phyloP scores from a whole-genome alignment of 805 yeast genomes.

The Jamesozyma jinghongensis region DNA sequence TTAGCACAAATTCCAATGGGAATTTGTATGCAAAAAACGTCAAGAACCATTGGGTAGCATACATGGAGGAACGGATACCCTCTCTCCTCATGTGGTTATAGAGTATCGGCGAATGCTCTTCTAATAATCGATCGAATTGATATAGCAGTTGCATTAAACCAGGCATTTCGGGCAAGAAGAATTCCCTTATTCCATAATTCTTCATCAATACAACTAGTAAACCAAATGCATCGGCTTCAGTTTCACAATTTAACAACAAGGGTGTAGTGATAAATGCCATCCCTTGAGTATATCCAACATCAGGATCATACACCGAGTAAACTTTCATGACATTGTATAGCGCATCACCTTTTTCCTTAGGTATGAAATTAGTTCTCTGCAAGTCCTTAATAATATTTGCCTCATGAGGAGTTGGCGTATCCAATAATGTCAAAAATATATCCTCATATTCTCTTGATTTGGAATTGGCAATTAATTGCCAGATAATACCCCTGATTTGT shows the following conservation, averaged over 20 bases:
- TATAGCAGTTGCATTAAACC: constrained; percentile 79
- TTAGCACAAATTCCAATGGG: constrained; percentile 77
- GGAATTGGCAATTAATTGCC: constrained; percentile 83
- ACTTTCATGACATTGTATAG: constrained; percentile 71
- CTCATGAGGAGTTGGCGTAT: constrained; percentile 56
- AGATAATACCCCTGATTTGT: constrained; percentile 77
- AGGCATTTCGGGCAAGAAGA: constrained; percentile 86
- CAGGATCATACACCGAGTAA: constrained; percentile 77
- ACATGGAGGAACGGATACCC: constrained; percentile 89
- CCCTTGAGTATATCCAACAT: constrained; percentile 96
- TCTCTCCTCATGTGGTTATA: constrained; percentile 71
- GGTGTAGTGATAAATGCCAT: constrained; percentile 93
- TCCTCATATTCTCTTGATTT: constrained; percentile 45
- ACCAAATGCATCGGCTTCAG: constrained; percentile 78
- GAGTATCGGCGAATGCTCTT: constrained; percentile 62
- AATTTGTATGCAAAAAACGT: constrained; percentile 93
- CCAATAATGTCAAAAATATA: constrained; percentile 34
- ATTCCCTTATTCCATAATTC: constrained; percentile 65
- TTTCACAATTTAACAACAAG: constrained; percentile 54
- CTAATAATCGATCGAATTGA: constrained; percentile 83
- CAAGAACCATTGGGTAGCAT: constrained; percentile 95
- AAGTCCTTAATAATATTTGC: constrained; percentile 74
- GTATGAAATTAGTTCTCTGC: constrained; percentile 74
- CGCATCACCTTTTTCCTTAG: constrained; percentile 50
- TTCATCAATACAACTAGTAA: constrained; percentile 75